Percentiles rank a stretch among this genome's conserved stretches.
These are phyloP conservation scores for Phaeosphaeria sp. DNA, from an alignment of 2,329 filamentous ascomycete species.

Conservation along the genomic window DNA sequence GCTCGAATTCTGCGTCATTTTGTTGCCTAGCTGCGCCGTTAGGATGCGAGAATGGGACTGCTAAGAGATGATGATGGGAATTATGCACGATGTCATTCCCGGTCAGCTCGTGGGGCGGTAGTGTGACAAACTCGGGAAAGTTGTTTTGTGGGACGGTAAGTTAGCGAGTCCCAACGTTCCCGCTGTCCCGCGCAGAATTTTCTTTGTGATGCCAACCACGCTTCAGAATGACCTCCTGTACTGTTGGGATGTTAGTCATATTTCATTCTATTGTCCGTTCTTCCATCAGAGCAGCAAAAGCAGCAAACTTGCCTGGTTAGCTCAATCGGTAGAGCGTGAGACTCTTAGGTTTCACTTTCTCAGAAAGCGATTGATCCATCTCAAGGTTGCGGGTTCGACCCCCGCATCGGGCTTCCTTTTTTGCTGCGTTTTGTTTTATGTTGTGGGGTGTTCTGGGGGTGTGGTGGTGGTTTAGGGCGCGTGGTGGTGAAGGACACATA, in stretches of 20 bases:
- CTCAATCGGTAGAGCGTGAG: constrained; percentile 53
- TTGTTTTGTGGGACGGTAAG: too few species aligned
- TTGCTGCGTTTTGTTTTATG: neutral
- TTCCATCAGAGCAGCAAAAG: constrained; percentile 18
- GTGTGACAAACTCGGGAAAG: too few species aligned
- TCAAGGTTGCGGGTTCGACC: constrained; percentile 56
- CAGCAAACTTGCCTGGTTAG: constrained; percentile 25
- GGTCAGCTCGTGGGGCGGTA: too few species aligned
- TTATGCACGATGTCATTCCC: neutral
- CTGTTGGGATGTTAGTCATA: neutral
- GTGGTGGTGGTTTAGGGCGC: too few species aligned
- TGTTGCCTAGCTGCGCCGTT: neutral
- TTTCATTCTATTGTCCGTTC: neutral
- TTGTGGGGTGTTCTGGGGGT: too few species aligned
- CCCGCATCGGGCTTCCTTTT: constrained; percentile 42
- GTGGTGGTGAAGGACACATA: too few species aligned
- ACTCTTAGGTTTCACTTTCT: constrained; percentile 42
- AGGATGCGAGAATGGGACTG: neutral
- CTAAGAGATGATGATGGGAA: neutral
- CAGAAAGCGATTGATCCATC: constrained; percentile 33
- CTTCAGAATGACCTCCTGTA: too few species aligned
- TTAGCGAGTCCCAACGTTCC: too few species aligned
- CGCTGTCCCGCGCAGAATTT: too few species aligned
- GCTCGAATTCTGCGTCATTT: neutral
- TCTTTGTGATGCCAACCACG: too few species aligned